These are phyloP conservation scores for Inonotus obliquus DNA, from an alignment of 1,284 basidiomycete genomes.

Conservation along the genomic window DNA sequence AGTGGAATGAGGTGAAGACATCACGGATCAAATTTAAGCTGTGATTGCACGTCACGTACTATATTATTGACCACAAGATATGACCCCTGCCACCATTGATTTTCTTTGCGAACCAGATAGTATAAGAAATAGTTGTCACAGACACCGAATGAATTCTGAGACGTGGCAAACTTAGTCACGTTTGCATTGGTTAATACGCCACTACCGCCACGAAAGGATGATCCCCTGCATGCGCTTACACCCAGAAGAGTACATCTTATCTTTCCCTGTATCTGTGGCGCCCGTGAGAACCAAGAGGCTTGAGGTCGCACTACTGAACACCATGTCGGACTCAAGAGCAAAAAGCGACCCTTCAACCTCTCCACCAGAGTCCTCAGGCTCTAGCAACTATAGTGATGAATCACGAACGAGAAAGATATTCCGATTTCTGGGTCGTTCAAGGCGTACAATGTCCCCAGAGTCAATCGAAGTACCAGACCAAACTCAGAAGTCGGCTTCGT, in stretches of 20 bases:
- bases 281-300: not conserved
- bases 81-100: too few species aligned
- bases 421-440: not conserved
- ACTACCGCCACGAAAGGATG: not conserved
- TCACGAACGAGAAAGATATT: not conserved
- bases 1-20: constrained; percentile 39
- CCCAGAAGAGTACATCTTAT: not conserved
- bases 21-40: constrained; percentile 36
- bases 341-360: not conserved
- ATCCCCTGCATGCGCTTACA: too few species aligned
- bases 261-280: not conserved
- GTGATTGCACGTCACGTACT: constrained; percentile 16
- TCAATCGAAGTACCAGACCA: not conserved
- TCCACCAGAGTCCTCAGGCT: not conserved
- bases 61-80: not conserved
- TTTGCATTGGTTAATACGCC: not conserved
- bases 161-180: not conserved
- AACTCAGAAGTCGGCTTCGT: not conserved
- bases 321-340: not conserved
- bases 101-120: too few species aligned
- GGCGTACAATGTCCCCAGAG: not conserved
- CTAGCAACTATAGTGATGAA: not conserved
- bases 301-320: not conserved
- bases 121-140: not conserved
- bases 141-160: not conserved